These are phyloP conservation scores for Neodidymelliopsis sp. DNA, from an alignment of 2,329 filamentous ascomycete species.

Conservation along the genomic window DNA sequence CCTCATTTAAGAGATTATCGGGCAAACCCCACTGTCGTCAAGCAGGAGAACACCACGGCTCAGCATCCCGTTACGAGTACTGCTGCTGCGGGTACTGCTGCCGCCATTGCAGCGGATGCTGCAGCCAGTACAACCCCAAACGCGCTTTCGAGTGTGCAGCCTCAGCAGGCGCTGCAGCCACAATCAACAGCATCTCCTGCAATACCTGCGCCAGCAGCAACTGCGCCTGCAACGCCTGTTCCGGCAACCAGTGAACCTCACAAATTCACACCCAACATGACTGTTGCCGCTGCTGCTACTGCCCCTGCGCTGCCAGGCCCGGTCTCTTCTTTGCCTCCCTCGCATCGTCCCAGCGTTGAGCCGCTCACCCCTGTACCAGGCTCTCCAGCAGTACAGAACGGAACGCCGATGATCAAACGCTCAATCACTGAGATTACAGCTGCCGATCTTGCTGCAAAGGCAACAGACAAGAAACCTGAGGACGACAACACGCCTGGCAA, in stretches of 20 bases:
- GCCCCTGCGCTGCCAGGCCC: constrained; percentile 17
- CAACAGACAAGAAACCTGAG: constrained; percentile 17
- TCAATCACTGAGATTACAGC: constrained; percentile 25
- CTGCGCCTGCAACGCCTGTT: constrained; percentile 9
- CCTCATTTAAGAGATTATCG: constrained; percentile 26
- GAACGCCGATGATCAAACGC: constrained; percentile 28
- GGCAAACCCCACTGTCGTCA: constrained; percentile 17
- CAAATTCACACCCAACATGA: constrained; percentile 40
- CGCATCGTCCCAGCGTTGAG: constrained; percentile 45
- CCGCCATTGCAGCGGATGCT: constrained; percentile 44
- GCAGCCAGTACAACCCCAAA: constrained; percentile 30
- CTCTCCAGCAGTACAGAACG: constrained; percentile 41
- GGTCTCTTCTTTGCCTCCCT: constrained; percentile 20
- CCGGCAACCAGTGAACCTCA: constrained; percentile 30
- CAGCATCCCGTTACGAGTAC: constrained; percentile 20
- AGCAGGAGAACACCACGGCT: constrained; percentile 20
- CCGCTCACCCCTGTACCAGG: constrained; percentile 47
- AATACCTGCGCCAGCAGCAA: neutral
- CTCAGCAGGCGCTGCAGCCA: constrained; percentile 1
- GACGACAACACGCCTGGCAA: constrained; percentile 1
- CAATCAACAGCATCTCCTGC: neutral
- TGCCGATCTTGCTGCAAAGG: constrained; percentile 17
- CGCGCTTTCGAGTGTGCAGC: neutral
- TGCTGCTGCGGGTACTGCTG: constrained; percentile 36
- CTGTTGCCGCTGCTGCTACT: constrained; percentile 22